These are phyloP conservation scores for Musa beccarii DNA, from an alignment of 176 grass and related monocot species.

Conservation along the genomic window DNA sequence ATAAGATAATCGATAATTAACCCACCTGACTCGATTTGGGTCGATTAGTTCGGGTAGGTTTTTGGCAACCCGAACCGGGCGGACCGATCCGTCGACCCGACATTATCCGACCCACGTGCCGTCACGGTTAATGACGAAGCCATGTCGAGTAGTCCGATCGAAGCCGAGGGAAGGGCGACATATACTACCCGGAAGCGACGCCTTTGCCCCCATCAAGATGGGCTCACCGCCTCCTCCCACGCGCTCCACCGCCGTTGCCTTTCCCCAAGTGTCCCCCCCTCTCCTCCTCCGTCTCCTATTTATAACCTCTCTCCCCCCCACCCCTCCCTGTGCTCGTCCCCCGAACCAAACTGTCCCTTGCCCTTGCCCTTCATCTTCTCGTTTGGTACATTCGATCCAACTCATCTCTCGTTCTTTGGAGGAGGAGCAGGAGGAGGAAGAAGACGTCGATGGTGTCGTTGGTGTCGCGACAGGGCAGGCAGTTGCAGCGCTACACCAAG, in stretches of 20 bases:
- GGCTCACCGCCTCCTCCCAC: background rate
- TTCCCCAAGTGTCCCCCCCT: background rate
- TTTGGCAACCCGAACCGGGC: too few relatives aligned
- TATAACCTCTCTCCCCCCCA: background rate
- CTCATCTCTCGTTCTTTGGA: background rate
- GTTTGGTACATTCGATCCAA: background rate
- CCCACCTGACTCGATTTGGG: too few relatives aligned
- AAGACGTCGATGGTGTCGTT: background rate
- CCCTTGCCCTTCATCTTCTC: too few relatives aligned
- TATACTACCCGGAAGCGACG: background rate
- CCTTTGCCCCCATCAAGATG: background rate
- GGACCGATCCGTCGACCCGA: too few relatives aligned
- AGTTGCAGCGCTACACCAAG: conserved; percentile 34
- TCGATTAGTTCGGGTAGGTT: too few relatives aligned
- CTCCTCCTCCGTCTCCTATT: background rate
- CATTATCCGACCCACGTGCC: too few relatives aligned
- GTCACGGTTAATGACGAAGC: too few relatives aligned
- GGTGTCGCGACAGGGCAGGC: conserved; percentile 37
- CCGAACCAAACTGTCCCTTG: background rate
- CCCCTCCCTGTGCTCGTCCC: background rate
- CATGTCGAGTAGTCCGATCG: too few relatives aligned
- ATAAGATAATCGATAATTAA: too few relatives aligned
- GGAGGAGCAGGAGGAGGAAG: background rate
- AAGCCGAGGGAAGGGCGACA: too few relatives aligned
- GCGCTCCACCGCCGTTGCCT: background rate